These are phyloP conservation scores for Cladosporium sp. DNA, from an alignment of 2,329 filamentous ascomycete species.

Conservation along the genomic window DNA sequence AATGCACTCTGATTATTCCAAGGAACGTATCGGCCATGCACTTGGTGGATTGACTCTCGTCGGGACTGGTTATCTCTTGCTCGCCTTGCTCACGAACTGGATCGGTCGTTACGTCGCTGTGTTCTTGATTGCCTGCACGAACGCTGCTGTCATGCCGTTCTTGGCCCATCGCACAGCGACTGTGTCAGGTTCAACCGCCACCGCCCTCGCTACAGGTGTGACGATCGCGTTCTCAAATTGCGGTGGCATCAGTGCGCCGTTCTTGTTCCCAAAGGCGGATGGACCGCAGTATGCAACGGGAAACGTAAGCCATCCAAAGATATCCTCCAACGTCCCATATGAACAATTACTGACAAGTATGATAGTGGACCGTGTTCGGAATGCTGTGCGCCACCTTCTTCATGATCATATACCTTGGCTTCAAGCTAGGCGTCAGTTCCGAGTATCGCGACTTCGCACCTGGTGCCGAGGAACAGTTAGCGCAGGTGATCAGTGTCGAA, in stretches of 20 bases:
- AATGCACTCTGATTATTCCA: conserved; percentile 23
- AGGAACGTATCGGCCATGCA: conserved; percentile 23
- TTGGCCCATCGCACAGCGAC: conserved; percentile 24
- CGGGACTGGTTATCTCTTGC: conserved; percentile 22
- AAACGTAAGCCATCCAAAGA: conserved; percentile 16
- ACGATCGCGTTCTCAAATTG: conserved; percentile 26
- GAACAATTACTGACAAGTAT: not conserved
- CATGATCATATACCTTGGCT: conserved; percentile 24
- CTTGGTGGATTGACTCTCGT: conserved; percentile 21
- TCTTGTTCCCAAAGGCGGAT: conserved; percentile 22
- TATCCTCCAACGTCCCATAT: not conserved
- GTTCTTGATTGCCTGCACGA: conserved; percentile 25
- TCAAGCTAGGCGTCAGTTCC: conserved; percentile 22
- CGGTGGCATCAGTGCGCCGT: conserved; percentile 24
- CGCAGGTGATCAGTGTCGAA: conserved; percentile 20
- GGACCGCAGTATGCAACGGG: conserved; percentile 23
- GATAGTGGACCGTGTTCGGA: conserved; percentile 25
- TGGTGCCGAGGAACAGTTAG: conserved; percentile 16
- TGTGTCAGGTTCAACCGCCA: conserved; percentile 23
- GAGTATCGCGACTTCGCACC: conserved; percentile 24
- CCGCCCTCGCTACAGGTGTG: conserved; percentile 24
- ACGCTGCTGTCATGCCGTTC: conserved; percentile 25
- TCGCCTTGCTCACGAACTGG: conserved; percentile 24
- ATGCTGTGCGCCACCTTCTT: conserved; percentile 22
- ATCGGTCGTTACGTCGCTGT: conserved; percentile 24